A percentile compares a stretch with the other conserved stretches of the same genome.
These are phyloP conservation scores for Cucurbita ficifolia DNA, from an alignment of 306 rosid species.

Conservation along the genomic window DNA sequence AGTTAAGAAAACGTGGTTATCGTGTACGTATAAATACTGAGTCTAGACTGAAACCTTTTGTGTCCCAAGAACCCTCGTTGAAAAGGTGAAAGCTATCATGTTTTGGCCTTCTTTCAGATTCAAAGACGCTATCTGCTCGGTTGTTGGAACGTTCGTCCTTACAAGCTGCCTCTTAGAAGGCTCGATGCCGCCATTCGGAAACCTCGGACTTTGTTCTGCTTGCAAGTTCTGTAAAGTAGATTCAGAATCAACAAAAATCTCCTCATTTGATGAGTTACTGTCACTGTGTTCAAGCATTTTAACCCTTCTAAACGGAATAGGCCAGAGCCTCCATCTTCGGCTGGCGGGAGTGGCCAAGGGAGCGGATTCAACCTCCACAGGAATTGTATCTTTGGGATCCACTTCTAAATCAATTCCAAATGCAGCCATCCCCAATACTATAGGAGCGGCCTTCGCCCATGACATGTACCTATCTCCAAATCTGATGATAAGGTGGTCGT, in stretches of 20 bases:
- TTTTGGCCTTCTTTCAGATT: constrained; percentile 93
- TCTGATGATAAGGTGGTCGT: constrained; percentile 56
- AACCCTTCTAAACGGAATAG: constrained; percentile 77
- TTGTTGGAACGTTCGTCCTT: constrained; percentile 91
- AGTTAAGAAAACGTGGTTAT: neutral
- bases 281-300: constrained; percentile 62
- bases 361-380: constrained; percentile 34
- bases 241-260: constrained; percentile 83
- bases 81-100: constrained; percentile 74
- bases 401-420: constrained; percentile 57
- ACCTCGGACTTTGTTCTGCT: constrained; percentile 20
- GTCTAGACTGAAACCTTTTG: constrained; percentile 52
- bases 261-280: constrained; percentile 54
- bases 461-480: constrained; percentile 49
- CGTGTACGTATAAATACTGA: neutral
- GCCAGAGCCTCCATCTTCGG: constrained; percentile 92
- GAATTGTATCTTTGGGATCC: constrained; percentile 55
- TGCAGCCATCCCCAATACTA: constrained; percentile 60
- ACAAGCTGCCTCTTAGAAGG: constrained; percentile 53
- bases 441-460: constrained; percentile 87
- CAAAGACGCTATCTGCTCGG: constrained; percentile 89
- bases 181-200: constrained; percentile 13
- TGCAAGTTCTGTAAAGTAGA: constrained; percentile 29
- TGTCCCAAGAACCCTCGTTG: constrained; percentile 78
- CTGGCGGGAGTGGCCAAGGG: constrained; percentile 33